phyloP scores from a whole-genome alignment of 371 early-diverging fungal genomes.

The Blastocladiella emersonii region DNA sequence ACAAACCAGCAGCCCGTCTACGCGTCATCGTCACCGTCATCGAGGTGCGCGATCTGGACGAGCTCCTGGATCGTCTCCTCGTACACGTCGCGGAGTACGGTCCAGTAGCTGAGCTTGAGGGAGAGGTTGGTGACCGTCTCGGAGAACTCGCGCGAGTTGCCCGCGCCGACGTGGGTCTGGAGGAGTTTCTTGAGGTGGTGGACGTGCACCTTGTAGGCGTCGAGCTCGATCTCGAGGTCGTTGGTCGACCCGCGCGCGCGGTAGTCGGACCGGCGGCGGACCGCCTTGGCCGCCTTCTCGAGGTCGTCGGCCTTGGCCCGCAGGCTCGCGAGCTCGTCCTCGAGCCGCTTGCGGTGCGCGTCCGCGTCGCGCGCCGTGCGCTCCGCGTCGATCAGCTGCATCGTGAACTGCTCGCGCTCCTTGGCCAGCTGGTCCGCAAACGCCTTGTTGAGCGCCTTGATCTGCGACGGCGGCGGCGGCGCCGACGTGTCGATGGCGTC shows the following conservation, averaged over 20 bases:
- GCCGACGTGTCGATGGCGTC: constrained; percentile 12
- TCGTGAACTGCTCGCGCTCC: constrained; percentile 13
- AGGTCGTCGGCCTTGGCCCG: constrained; percentile 12
- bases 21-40: neutral
- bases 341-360: constrained; percentile 9
- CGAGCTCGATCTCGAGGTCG: constrained; percentile 13
- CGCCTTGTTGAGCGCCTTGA: neutral
- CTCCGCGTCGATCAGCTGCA: constrained; percentile 13
- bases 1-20: too few relatives aligned
- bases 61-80: neutral
- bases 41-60: neutral
- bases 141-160: neutral
- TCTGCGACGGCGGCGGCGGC: constrained; percentile 11
- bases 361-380: constrained; percentile 2
- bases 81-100: neutral
- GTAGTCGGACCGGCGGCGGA: constrained; percentile 18
- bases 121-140: neutral
- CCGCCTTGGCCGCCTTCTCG: constrained; percentile 12
- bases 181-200: neutral
- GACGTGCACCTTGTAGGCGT: constrained; percentile 1
- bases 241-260: constrained; percentile 15
- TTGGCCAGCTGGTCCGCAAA: constrained; percentile 5
- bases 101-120: neutral
- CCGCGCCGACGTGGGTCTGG: neutral
- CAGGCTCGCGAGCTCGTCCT: constrained; percentile 14